Percentiles rank a stretch among this genome's conserved stretches.
phyloP scores from a whole-genome alignment of 202 grass and related monocot genomes.

The Hordeum pubiflorum region DNA sequence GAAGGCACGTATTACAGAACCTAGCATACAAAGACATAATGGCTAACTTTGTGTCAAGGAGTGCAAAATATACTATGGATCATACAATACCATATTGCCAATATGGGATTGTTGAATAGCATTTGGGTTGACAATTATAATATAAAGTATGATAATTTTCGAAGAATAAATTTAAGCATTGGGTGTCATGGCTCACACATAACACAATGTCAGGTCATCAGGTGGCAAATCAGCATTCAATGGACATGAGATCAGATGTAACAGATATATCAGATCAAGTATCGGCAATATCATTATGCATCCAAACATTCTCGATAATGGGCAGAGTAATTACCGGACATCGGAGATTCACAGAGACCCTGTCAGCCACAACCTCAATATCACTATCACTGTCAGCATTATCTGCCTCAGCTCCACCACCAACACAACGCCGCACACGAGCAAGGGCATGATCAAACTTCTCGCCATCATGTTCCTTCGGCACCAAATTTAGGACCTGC shows the following conservation, averaged over 20 bases:
- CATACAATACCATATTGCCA: not conserved
- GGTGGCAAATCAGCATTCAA: not conserved
- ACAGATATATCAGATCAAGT: not conserved
- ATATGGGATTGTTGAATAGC: not conserved
- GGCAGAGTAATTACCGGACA: slow-evolving; percentile 67
- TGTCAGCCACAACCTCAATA: slow-evolving; percentile 81
- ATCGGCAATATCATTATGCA: slow-evolving; percentile 8
- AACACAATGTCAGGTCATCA: slow-evolving; percentile 7
- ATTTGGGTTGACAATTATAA: not conserved
- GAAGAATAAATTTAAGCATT: not conserved
- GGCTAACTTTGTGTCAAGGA: not conserved
- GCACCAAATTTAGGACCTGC: slow-evolving; percentile 78
- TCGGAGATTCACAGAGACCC: slow-evolving; percentile 70
- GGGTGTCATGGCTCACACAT: not conserved
- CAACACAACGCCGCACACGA: slow-evolving; percentile 73
- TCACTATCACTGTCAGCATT: slow-evolving; percentile 79
- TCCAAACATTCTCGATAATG: not conserved
- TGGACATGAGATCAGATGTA: not conserved
- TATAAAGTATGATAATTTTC: not conserved
- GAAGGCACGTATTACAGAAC: slow-evolving; percentile 1
- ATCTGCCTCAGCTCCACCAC: slow-evolving; percentile 64
- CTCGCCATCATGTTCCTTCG: slow-evolving; percentile 79
- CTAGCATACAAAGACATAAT: not conserved
- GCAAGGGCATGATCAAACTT: slow-evolving; percentile 64
- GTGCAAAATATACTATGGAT: not conserved